These are phyloP conservation scores for Leucosporidium creatinivorum DNA, from an alignment of 768 basidiomycete species.

Conservation along the genomic window DNA sequence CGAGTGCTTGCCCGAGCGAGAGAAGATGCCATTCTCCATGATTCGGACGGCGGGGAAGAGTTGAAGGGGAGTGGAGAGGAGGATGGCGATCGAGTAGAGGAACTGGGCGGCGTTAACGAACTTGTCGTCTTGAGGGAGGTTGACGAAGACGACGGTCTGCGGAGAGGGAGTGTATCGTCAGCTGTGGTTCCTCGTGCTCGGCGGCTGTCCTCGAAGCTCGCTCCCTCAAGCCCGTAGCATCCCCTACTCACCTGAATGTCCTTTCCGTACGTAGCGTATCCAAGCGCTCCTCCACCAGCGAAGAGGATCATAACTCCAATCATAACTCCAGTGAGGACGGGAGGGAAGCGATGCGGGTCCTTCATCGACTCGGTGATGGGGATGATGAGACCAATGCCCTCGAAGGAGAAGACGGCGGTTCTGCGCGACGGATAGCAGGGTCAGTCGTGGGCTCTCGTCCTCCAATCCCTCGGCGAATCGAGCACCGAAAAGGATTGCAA, in stretches of 20 bases:
- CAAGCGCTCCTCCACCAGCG: conserved; percentile 22
- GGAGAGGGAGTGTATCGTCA: too few relatives aligned
- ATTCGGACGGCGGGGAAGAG: conserved; percentile 97
- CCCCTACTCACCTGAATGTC: conserved; percentile 20
- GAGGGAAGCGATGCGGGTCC: conserved; percentile 88
- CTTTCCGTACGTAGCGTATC: conserved; percentile 16
- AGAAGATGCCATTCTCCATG: conserved; percentile 90
- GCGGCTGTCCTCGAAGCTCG: too few relatives aligned
- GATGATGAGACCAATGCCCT: conserved; percentile 94
- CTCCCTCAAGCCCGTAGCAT: too few relatives aligned
- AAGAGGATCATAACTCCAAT: conserved; percentile 53
- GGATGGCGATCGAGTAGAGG: conserved; percentile 67
- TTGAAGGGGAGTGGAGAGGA: conserved; percentile 82
- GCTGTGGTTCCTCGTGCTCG: too few relatives aligned
- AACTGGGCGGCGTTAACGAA: conserved; percentile 73
- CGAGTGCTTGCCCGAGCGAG: conserved; percentile 67
- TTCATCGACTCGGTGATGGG: conserved; percentile 97
- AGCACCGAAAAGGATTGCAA: background rate
- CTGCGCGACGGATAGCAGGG: too few relatives aligned
- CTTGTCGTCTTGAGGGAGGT: conserved; percentile 71
- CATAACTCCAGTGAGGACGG: conserved; percentile 84
- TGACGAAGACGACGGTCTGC: conserved; percentile 89
- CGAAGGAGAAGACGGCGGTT: conserved; percentile 96
- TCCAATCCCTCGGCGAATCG: too few relatives aligned
- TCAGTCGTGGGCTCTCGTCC: too few relatives aligned